Base-by-base conservation (phyloP, 768 basidiomycete species). In the Gloeostereum incarnatum region DNA sequence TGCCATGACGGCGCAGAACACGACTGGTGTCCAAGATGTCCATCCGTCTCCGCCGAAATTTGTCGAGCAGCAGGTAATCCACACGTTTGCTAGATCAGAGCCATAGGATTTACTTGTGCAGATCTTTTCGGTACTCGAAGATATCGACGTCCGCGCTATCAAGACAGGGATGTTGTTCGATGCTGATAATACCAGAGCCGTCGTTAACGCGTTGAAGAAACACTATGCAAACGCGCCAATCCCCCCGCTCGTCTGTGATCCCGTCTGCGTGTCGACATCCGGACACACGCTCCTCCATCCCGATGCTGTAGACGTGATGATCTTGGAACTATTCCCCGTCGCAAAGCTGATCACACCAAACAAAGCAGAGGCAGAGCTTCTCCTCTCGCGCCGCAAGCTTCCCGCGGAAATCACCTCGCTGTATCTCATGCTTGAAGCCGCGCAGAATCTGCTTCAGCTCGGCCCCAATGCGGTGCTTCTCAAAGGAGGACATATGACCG, bases 111-210 rank as follows among this genome's bases (percentile, higher is more conserved):
- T 10, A 18, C 25, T 11, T 22, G 40, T 31, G 19, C 49, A 92
- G 88, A 68, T 94, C 14, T 55, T 52, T 7, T 76, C 78, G 0
- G 72, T 96, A 3, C 53, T 93, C 19, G 66, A 69, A 9, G 92
- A 96, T 52, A 70, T 88, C 25, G 58, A 75, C 4, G 62, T 88
- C 8, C 59, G 67, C 26, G 82, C 78, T 1, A 74, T 96, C 47
- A 97, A 97, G 59, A 86, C 84, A 0, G 92, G 93, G 9, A 94
- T 96, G 93, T 68, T 97, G 1, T 81, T 69, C 49, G 73, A 81
- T 42, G 63, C 69, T 0, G 65, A 59, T 0, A 75, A 66, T 31
- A 73, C 75, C 17, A 58, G 53, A 8, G 63, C 69, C 0, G 67
- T 89, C 3, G 69, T 73, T 2, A 43, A 56, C 2, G 61, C 71